Percentiles rank a stretch among this genome's conserved stretches.
Evolutionary conservation across 78 protist genomes (phyloP).

Genomic region (Guillardia theta): DNA sequence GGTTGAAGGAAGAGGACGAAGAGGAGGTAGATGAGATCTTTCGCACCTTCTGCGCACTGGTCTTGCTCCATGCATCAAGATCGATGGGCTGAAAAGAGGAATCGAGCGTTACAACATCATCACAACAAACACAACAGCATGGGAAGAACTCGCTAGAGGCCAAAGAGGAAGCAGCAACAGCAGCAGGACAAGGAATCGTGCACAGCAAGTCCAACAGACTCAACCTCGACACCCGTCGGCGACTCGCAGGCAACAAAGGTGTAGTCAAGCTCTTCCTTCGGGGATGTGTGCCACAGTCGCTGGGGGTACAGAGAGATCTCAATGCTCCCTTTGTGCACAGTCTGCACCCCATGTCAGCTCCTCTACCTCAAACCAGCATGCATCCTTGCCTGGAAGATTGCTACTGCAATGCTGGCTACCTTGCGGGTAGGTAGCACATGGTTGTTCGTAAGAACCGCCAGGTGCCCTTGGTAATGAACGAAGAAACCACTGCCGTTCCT

Average conservation of each 20-base stretch:
- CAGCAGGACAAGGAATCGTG: no score
- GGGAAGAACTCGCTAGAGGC: no score
- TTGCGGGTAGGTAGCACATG: background rate
- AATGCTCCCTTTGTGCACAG: background rate
- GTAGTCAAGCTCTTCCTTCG: background rate
- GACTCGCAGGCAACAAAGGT: conserved; percentile 14
- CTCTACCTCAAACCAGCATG: background rate
- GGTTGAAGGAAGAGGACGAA: background rate
- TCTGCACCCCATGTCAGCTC: background rate
- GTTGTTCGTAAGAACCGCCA: conserved; percentile 9
- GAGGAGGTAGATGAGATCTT: no score
- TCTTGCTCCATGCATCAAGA: no score
- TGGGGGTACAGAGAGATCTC: background rate
- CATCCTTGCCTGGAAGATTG: background rate
- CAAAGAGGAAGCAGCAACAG: no score
- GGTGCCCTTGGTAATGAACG: background rate
- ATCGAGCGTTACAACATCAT: no score
- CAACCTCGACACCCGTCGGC: no score
- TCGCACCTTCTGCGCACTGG: no score
- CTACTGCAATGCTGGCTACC: background rate
- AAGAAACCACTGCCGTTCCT: background rate
- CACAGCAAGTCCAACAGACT: no score
- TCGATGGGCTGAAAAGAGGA: no score
- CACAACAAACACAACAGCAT: no score
- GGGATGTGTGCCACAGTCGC: background rate